phyloP scores from a whole-genome alignment of 805 yeast genomes.

The Cyberlindnera nakhonratchasimensis region DNA sequence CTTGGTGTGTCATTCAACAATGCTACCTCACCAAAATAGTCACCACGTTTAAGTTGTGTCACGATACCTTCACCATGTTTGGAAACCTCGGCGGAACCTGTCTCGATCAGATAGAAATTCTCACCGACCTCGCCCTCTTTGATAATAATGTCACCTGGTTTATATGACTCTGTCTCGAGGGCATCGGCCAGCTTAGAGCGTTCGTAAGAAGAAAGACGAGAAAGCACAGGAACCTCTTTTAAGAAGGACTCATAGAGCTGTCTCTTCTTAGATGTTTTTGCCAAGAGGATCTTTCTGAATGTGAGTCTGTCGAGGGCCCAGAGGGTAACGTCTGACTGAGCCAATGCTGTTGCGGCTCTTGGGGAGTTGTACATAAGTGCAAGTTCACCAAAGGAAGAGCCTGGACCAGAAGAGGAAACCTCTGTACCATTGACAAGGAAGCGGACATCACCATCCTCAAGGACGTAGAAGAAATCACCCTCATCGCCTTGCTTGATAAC shows the following conservation, averaged over 20 bases:
- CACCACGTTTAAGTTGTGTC: slow-evolving; percentile 66
- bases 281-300: slow-evolving; percentile 85
- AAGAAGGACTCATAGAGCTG: slow-evolving; percentile 85
- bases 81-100: slow-evolving; percentile 77
- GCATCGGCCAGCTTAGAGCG: slow-evolving; percentile 95
- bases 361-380: slow-evolving; percentile 98
- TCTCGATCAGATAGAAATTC: slow-evolving; percentile 68
- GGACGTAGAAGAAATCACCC: slow-evolving; percentile 87
- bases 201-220: slow-evolving; percentile 70
- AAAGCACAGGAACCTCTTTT: slow-evolving; percentile 79
- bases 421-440: slow-evolving; percentile 62
- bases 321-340: slow-evolving; percentile 64
- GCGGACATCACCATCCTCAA: slow-evolving; percentile 82
- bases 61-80: slow-evolving; percentile 59
- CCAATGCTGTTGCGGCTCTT: slow-evolving; percentile 90
- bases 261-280: slow-evolving; percentile 88
- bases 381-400: slow-evolving; percentile 92
- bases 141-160: slow-evolving; percentile 70
- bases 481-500: slow-evolving; percentile 90
- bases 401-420: slow-evolving; percentile 76
- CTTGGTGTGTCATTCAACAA: slow-evolving; percentile 87
- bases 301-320: slow-evolving; percentile 95
- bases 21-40: slow-evolving; percentile 96
- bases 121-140: slow-evolving; percentile 85
- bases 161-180: slow-evolving; percentile 69